Base-by-base conservation (phyloP, 805 yeast genomes). In the Schwanniomyces polymorphus region DNA sequence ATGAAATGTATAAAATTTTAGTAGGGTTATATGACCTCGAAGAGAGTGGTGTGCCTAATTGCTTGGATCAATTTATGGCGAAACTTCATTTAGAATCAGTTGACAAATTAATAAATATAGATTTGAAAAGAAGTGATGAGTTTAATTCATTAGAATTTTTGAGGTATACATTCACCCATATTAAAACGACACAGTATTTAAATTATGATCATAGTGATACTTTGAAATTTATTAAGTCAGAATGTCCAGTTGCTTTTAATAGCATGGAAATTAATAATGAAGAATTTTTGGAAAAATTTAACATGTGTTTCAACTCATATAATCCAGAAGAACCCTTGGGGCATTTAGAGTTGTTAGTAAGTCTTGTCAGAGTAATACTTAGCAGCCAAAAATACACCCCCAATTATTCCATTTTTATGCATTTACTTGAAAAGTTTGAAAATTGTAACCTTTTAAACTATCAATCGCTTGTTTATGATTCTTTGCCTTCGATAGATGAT, bases 201-300 rank as follows among this genome's bases (percentile, higher is more conserved):
- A 69, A 65, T 45, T 67, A 68, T 46, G 64, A 61, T 6, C 55
- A 61, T 29, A 56, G 68, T 1, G 75, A 70, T 40, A 55, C 61
- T 1, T 43, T 54, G 5, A 53, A 50, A n/a, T 49, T 48, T 31
- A 49, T 64, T 2, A 61, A 53, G 38, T 41, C 53, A n/a, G 16
- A 28, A 27, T 38, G 33, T 9, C 51, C 43, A 10, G 42, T 55
- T 3, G 28, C 41, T n/a, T 56, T 59, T 21, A 40, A 49, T 12
- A 46, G 47, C 16, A 45, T 50, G 2, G 42, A 39, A 16, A 52
- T 49, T 11, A 50, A 54, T 40, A 56, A 59, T 38, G 41, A 53
- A 1, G 68, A 67, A 39, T 62, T 59, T 37, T 28, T 64, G 16
- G 27, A 41, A 12, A 49, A 45, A 27, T 55, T 68, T 39, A 49